phyloP scores from a whole-genome alignment of 2,329 filamentous ascomycete genomes.

The Trichoderma endophyticum region DNA sequence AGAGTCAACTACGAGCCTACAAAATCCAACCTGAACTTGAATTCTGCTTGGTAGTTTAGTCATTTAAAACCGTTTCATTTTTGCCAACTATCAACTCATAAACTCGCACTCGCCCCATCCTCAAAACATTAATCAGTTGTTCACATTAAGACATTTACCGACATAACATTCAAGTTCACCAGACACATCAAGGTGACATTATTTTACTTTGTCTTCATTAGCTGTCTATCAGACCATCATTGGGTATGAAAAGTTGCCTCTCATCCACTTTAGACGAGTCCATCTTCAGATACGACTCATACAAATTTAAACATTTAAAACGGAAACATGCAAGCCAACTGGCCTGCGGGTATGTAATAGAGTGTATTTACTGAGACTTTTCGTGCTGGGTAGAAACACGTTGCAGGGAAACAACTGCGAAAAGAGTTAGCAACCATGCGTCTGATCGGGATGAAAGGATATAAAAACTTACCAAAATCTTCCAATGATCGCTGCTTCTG shows the following conservation, averaged over 20 bases:
- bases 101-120: not conserved
- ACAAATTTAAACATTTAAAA: slow-evolving; percentile 41
- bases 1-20: not conserved
- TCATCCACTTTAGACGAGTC: slow-evolving; percentile 35
- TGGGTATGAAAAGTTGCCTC: slow-evolving; percentile 38
- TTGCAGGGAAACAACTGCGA: slow-evolving; percentile 77
- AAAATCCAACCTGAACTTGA: not conserved
- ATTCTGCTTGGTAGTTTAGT: not conserved
- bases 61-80: not conserved
- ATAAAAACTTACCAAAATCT: slow-evolving; percentile 73
- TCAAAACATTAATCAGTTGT: not conserved
- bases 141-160: not conserved
- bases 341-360: slow-evolving; percentile 39
- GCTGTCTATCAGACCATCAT: slow-evolving; percentile 39
- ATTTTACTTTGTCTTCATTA: slow-evolving; percentile 45
- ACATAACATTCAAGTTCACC: slow-evolving; percentile 7
- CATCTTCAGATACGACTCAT: slow-evolving; percentile 36
- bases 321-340: slow-evolving; percentile 37
- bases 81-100: not conserved
- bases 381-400: slow-evolving; percentile 90
- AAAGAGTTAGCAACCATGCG: slow-evolving; percentile 48
- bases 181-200: slow-evolving; percentile 20
- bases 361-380: slow-evolving; percentile 65
- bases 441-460: not conserved
- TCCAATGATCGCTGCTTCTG: slow-evolving; percentile 81